Conservation (phyloP, 2,329 filamentous ascomycete genomes). For the Atkinsonella hypoxylon region DNA sequence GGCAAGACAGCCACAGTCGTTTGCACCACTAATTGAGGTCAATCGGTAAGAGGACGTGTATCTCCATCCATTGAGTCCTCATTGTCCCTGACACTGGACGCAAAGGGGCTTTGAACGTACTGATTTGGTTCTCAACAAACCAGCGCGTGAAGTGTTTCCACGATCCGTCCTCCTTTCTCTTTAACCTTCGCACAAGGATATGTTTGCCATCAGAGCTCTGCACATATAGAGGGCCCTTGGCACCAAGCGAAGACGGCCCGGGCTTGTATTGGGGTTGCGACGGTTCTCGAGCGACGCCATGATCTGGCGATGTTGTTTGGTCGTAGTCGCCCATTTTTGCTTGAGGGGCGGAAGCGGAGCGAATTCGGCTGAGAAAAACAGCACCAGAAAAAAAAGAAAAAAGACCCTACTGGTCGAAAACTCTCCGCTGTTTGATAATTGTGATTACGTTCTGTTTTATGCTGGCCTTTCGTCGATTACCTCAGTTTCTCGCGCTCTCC, state of each 20-base stretch:
- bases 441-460: not conserved
- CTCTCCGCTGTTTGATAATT: not conserved
- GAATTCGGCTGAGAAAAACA: not conserved
- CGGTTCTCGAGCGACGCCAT: conserved; percentile 11
- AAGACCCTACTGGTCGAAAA: not conserved
- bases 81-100: conserved; percentile 3
- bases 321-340: conserved; percentile 5
- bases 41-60: not conserved
- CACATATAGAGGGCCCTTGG: conserved; percentile 42
- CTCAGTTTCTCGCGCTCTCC: not conserved
- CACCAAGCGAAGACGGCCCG: conserved; percentile 7
- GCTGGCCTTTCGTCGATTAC: not conserved
- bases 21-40: not conserved
- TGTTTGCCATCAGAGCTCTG: conserved; percentile 39
- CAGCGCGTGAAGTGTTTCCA: conserved; percentile 51
- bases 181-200: conserved; percentile 43
- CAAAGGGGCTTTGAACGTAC: conserved; percentile 35
- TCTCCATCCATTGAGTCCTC: not conserved
- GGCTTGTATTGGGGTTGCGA: conserved; percentile 18
- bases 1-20: not conserved
- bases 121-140: conserved; percentile 70
- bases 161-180: conserved; percentile 49
- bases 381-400: not conserved
- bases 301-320: conserved; percentile 6
- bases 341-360: conserved; percentile 1